phyloP scores from a whole-genome alignment of 2,329 filamentous ascomycete genomes.

The Pseudocercospora macadamiae region DNA sequence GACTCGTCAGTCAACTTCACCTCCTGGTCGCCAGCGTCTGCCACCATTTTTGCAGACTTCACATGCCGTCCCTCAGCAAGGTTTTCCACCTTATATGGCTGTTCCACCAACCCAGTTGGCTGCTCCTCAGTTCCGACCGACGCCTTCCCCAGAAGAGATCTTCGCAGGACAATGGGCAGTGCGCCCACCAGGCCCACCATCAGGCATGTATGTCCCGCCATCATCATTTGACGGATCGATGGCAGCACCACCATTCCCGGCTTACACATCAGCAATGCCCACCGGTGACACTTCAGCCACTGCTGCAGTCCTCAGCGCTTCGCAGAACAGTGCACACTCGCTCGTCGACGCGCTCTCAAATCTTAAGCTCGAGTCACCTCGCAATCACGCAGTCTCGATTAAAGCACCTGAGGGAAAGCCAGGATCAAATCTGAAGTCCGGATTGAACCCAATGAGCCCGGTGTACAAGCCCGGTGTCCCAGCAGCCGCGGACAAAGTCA shows the following conservation, averaged over 20 bases:
- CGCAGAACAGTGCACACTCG: slow-evolving; percentile 29
- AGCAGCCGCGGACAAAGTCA: not conserved
- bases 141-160: slow-evolving; percentile 24
- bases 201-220: slow-evolving; percentile 32
- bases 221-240: slow-evolving; percentile 37
- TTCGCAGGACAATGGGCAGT: slow-evolving; percentile 28
- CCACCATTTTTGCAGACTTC: slow-evolving; percentile 26
- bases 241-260: slow-evolving; percentile 23
- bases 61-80: not conserved
- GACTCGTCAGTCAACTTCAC: slow-evolving; percentile 28
- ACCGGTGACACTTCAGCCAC: not conserved
- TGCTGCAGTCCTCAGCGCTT: not conserved
- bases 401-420: slow-evolving; percentile 35
- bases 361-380: slow-evolving; percentile 26
- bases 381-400: slow-evolving; percentile 39
- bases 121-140: slow-evolving; percentile 22
- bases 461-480: slow-evolving; percentile 38
- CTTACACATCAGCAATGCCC: slow-evolving; percentile 12
- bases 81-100: slow-evolving; percentile 13
- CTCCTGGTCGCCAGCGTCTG: slow-evolving; percentile 24
- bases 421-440: slow-evolving; percentile 32
- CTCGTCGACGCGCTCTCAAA: slow-evolving; percentile 28
- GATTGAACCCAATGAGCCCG: slow-evolving; percentile 44
- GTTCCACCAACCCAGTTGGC: slow-evolving; percentile 17
- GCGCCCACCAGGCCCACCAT: slow-evolving; percentile 30